Evolutionary conservation across 768 basidiomycete species (phyloP).

Genomic region (Hydnum rufescens): DNA sequence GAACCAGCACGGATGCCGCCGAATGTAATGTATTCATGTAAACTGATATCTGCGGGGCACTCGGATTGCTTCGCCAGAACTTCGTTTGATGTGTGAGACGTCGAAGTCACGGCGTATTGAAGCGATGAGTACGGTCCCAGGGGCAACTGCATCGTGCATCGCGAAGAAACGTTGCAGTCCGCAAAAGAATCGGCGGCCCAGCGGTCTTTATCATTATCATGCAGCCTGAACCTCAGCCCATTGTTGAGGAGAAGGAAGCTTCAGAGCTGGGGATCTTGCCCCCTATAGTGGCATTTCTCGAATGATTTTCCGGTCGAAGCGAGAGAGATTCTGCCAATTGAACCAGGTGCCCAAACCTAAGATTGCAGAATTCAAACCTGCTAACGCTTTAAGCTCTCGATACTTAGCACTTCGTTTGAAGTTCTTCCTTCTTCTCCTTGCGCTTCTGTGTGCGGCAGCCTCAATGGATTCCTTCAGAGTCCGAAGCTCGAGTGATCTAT

Average conservation of each 20-base stretch:
- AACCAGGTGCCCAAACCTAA: background rate
- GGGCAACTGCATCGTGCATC: conserved; percentile 19
- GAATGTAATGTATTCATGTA: conserved; percentile 30
- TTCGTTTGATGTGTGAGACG: conserved; percentile 24
- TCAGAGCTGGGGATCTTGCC: background rate
- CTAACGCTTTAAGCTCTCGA: background rate
- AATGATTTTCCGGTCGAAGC: conserved; percentile 2
- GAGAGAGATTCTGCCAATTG: background rate
- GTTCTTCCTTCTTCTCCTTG: background rate
- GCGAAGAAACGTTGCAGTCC: conserved; percentile 9
- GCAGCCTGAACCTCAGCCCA: conserved; percentile 17
- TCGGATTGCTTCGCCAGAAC: conserved; percentile 24
- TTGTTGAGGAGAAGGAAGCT: conserved; percentile 13
- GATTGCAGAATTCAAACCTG: background rate
- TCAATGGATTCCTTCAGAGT: background rate
- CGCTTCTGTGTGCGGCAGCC: background rate
- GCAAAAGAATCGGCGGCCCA: conserved; percentile 12
- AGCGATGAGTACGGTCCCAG: conserved; percentile 19
- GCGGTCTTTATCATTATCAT: conserved; percentile 11
- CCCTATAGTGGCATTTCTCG: background rate
- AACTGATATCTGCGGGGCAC: conserved; percentile 22
- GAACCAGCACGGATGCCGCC: conserved; percentile 27
- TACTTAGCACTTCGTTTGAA: background rate
- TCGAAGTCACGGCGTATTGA: conserved; percentile 18
- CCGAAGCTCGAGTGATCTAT: conserved; percentile 9